phyloP scores from a whole-genome alignment of 305 asterid species.

The Rubia tinctorum region DNA sequence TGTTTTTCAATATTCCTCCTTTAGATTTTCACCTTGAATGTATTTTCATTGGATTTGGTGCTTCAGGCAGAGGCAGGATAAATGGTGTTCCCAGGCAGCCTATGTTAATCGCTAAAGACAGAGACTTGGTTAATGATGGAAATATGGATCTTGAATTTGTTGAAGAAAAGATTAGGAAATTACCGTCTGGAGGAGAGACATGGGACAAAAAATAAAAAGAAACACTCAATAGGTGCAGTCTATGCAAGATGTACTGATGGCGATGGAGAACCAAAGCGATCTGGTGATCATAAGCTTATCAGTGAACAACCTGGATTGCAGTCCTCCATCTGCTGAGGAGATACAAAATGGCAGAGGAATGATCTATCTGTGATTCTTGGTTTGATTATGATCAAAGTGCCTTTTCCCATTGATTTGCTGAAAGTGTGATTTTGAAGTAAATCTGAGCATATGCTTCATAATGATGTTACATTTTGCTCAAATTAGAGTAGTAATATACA shows the following conservation, averaged over 20 bases:
- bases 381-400: no score
- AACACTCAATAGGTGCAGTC: slow-evolving; percentile 90
- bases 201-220: slow-evolving; percentile 98
- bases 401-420: no score
- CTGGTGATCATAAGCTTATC: slow-evolving; percentile 58
- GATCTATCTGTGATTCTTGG: no score
- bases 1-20: not conserved
- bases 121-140: slow-evolving; percentile 62
- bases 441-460: no score
- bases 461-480: no score
- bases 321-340: no score
- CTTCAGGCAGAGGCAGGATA: slow-evolving; percentile 75
- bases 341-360: no score
- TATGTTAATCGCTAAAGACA: slow-evolving; percentile 53
- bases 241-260: slow-evolving; percentile 65
- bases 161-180: slow-evolving; percentile 80
- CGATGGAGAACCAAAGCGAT: slow-evolving; percentile 69
- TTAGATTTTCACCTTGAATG: slow-evolving; percentile 3
- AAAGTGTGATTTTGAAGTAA: no score
- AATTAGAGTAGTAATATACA: no score
- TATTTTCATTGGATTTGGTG: not conserved
- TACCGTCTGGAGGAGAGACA: slow-evolving; percentile 92
- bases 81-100: slow-evolving; percentile 63
- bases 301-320: slow-evolving; percentile 57
- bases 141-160: slow-evolving; percentile 58